Evolutionary conservation across 2,329 filamentous ascomycete species (phyloP).

Genomic region (Magnaporthales sp.): DNA sequence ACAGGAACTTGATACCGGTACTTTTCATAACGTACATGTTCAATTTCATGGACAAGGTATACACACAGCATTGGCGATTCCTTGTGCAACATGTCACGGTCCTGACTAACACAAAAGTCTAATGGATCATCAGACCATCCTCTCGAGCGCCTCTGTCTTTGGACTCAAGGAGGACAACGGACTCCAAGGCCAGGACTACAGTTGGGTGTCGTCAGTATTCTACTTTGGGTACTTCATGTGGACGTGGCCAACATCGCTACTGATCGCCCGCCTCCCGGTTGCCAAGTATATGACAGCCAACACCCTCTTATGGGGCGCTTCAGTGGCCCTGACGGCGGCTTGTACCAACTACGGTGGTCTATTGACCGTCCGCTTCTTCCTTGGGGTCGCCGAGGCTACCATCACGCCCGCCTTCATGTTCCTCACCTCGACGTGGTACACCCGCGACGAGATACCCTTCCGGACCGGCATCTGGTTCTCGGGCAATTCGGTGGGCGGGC

Average conservation of each 20-base stretch:
- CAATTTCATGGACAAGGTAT: conserved; percentile 50
- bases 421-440: conserved; percentile 47
- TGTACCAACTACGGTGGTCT: conserved; percentile 27
- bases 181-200: conserved; percentile 33
- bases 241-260: conserved; percentile 22
- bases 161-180: conserved; percentile 39
- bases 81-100: not conserved
- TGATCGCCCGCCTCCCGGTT: conserved; percentile 11
- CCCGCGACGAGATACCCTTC: conserved; percentile 44
- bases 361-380: conserved; percentile 40
- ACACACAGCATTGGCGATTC: not conserved
- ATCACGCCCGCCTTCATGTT: conserved; percentile 47
- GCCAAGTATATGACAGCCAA: conserved; percentile 11
- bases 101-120: not conserved
- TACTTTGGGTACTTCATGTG: conserved; percentile 32
- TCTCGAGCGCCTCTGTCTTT: conserved; percentile 48
- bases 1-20: conserved; percentile 43
- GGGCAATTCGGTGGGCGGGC: conserved; percentile 38
- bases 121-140: conserved; percentile 25
- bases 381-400: conserved; percentile 46
- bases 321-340: conserved; percentile 8
- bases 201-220: conserved; percentile 36
- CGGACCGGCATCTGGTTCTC: conserved; percentile 49
- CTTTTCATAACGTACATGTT: conserved; percentile 49
- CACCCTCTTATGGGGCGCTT: conserved; percentile 9